Percentiles rank a stretch among this genome's conserved stretches.
phyloP scores from a whole-genome alignment of 345 rosid genomes.

The Salix exigua region DNA sequence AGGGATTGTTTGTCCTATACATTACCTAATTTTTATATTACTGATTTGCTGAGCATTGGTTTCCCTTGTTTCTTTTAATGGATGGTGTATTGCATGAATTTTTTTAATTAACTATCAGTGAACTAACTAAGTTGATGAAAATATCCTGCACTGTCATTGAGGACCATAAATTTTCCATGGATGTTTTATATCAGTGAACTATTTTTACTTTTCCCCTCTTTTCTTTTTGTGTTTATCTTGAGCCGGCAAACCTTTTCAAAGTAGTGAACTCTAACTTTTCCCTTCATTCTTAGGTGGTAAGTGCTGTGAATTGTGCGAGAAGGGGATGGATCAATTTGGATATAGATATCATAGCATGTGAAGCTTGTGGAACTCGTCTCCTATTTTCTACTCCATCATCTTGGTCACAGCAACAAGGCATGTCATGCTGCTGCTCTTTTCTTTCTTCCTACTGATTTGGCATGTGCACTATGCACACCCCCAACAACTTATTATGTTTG shows the following conservation, averaged over 20 bases:
- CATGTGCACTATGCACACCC: neutral
- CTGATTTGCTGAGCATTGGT: neutral
- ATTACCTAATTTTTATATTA: neutral
- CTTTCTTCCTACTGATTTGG: slow-evolving; percentile 2
- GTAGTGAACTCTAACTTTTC: slow-evolving; percentile 1
- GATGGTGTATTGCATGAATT: neutral
- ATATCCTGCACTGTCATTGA: neutral
- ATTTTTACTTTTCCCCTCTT: neutral
- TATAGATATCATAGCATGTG: slow-evolving; percentile 73
- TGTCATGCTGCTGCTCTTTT: slow-evolving; percentile 1
- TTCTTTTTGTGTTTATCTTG: neutral
- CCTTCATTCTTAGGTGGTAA: slow-evolving; percentile 52
- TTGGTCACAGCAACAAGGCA: slow-evolving; percentile 87
- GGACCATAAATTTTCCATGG: neutral
- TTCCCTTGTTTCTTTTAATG: neutral
- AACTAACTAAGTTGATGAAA: neutral
- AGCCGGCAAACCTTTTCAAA: neutral
- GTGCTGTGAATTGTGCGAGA: slow-evolving; percentile 86
- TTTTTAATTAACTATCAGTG: neutral
- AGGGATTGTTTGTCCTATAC: neutral
- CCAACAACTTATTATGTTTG: slow-evolving; percentile 1
- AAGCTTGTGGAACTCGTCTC: slow-evolving; percentile 84
- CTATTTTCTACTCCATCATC: slow-evolving; percentile 77
- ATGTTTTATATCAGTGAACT: neutral
- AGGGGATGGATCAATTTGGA: slow-evolving; percentile 94